Evolutionary conservation across 2,329 filamentous ascomycete species (phyloP).

Genomic region (Colletotrichum godetiae): DNA sequence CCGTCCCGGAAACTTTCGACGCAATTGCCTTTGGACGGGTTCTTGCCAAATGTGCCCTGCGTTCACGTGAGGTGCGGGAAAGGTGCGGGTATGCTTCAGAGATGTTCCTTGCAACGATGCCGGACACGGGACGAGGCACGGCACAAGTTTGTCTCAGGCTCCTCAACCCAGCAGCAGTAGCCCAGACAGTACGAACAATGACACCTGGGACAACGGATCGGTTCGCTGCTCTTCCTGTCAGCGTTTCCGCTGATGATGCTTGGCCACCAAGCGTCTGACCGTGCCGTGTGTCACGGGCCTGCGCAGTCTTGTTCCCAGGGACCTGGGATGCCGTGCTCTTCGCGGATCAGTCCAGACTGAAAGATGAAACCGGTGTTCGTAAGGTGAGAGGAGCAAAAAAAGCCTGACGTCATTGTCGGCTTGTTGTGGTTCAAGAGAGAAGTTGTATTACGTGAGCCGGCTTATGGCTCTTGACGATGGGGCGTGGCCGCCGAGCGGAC

Average conservation of each 20-base stretch:
- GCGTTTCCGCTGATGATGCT: slow-evolving; percentile 25
- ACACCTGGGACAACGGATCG: neutral
- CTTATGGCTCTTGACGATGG: neutral
- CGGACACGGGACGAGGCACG: slow-evolving; percentile 1
- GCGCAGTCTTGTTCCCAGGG: slow-evolving; percentile 23
- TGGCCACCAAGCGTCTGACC: slow-evolving; percentile 11
- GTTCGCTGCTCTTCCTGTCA: slow-evolving; percentile 25
- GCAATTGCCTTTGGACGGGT: neutral
- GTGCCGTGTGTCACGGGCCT: slow-evolving; percentile 22
- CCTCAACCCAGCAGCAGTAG: neutral
- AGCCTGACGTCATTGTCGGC: slow-evolving; percentile 19
- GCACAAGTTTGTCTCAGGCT: slow-evolving; percentile 8
- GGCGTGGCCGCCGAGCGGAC: neutral
- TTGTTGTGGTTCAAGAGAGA: slow-evolving; percentile 12
- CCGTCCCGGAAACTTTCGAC: slow-evolving; percentile 8
- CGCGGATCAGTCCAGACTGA: slow-evolving; percentile 19
- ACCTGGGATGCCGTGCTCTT: slow-evolving; percentile 25
- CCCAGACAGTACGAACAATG: neutral
- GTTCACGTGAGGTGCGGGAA: neutral
- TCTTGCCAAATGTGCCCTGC: neutral
- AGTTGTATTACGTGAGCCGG: slow-evolving; percentile 17
- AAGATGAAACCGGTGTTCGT: slow-evolving; percentile 28
- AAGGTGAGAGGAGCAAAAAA: neutral
- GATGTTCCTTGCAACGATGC: neutral
- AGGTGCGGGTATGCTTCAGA: neutral